Percentiles rank a stretch among this genome's conserved stretches.
phyloP scores from a whole-genome alignment of 495 filamentous ascomycete species.

The Penicillium salamii region DNA sequence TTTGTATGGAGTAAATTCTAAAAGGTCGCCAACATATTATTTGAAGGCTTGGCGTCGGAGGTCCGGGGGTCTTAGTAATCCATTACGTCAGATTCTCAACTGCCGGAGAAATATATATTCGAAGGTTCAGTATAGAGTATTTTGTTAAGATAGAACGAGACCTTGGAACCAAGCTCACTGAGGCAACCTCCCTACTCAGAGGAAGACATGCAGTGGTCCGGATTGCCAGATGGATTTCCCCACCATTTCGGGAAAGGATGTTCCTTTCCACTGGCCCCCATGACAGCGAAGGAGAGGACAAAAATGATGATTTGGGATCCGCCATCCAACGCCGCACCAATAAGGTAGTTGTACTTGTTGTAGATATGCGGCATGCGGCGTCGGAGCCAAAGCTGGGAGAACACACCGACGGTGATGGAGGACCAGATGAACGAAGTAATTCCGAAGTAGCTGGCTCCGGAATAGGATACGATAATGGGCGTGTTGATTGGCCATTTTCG shows the following conservation, averaged over 20 bases:
- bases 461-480: conserved; percentile 20
- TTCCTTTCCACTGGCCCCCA: conserved; percentile 39
- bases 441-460: too few species aligned
- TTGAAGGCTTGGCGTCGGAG: not conserved
- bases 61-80: not conserved
- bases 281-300: conserved; percentile 55
- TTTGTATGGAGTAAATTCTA: too few species aligned
- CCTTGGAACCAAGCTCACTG: too few species aligned
- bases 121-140: too few species aligned
- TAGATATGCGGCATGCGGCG: conserved; percentile 45
- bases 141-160: too few species aligned
- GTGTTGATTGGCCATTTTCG: conserved; percentile 30
- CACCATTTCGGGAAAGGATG: conserved; percentile 42
- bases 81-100: conserved; percentile 1
- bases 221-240: conserved; percentile 37
- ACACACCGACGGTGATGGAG: too few species aligned
- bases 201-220: conserved; percentile 7
- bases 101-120: not conserved
- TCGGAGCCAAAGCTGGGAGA: conserved; percentile 47
- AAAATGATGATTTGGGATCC: conserved; percentile 51
- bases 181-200: too few species aligned
- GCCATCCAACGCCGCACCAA: conserved; percentile 54
- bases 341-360: conserved; percentile 56
- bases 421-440: too few species aligned
- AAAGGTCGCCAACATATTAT: too few species aligned